These are phyloP conservation scores for Camelina laxa DNA, from an alignment of 345 rosid genomes.

Conservation along the genomic window DNA sequence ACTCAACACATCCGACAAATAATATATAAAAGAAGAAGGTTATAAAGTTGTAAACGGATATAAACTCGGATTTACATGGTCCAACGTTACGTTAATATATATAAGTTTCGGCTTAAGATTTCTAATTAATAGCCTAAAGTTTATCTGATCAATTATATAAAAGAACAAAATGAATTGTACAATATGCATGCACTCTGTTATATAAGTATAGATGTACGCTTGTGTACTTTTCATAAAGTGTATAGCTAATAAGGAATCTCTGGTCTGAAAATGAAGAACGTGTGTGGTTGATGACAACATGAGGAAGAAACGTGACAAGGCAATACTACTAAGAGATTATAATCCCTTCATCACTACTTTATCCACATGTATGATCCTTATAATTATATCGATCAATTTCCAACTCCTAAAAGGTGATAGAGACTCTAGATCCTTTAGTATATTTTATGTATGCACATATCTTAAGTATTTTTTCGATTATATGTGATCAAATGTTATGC, in stretches of 20 bases:
- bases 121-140: background rate
- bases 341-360: conserved; percentile 34
- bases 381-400: conserved; percentile 27
- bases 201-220: conserved; percentile 20
- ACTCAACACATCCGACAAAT: too few species aligned
- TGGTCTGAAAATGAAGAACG: conserved; percentile 36
- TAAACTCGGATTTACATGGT: background rate
- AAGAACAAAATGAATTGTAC: background rate
- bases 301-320: conserved; percentile 45
- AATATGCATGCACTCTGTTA: conserved; percentile 12
- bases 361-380: conserved; percentile 40
- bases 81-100: background rate
- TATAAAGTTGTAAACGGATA: background rate
- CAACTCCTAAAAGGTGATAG: conserved; percentile 25
- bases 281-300: conserved; percentile 43
- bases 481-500: background rate
- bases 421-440: conserved; percentile 23
- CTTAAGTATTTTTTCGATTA: background rate
- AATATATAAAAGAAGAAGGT: background rate
- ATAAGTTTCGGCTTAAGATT: background rate
- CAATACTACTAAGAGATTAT: conserved; percentile 33
- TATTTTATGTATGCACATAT: background rate
- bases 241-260: conserved; percentile 36
- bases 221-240: conserved; percentile 38
- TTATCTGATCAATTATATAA: background rate